A percentile compares a stretch with the other conserved stretches of the same genome.
phyloP scores from a whole-genome alignment of 805 yeast genomes.

The Candida pseudofarinosa region DNA sequence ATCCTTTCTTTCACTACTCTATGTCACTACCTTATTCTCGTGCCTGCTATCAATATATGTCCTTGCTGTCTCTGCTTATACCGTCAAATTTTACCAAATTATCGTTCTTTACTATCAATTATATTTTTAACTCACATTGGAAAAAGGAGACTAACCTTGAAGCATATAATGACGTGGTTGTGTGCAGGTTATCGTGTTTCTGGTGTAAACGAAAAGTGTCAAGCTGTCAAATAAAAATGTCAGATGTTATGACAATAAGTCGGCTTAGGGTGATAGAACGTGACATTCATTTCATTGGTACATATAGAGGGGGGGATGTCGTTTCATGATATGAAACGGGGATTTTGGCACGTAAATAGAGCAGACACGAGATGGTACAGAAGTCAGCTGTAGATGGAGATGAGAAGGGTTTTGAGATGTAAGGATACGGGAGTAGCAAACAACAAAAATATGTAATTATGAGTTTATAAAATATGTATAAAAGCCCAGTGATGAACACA shows the following conservation, averaged over 20 bases:
- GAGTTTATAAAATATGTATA: slow-evolving; percentile 1
- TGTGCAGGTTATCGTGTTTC: neutral
- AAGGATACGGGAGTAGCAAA: neutral
- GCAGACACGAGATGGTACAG: too few relatives aligned
- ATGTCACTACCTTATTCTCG: neutral
- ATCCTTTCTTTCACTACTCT: neutral
- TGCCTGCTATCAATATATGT: too few relatives aligned
- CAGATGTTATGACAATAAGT: neutral
- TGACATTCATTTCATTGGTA: too few relatives aligned
- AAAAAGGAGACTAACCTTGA: neutral
- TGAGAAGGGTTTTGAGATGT: too few relatives aligned
- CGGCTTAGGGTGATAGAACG: too few relatives aligned
- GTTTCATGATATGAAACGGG: too few relatives aligned
- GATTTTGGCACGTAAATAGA: too few relatives aligned
- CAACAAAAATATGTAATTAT: neutral
- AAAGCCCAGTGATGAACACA: neutral
- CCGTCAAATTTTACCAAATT: neutral
- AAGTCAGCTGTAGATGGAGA: too few relatives aligned
- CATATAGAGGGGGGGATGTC: too few relatives aligned
- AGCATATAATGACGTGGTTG: neutral
- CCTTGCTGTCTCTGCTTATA: neutral
- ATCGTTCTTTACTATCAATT: neutral
- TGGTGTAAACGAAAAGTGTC: neutral
- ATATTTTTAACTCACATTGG: neutral
- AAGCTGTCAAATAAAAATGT: neutral